Percentiles rank a stretch among this genome's conserved stretches.
phyloP scores from a whole-genome alignment of 805 yeast species.

The Isabelozyma pseudorhagii region DNA sequence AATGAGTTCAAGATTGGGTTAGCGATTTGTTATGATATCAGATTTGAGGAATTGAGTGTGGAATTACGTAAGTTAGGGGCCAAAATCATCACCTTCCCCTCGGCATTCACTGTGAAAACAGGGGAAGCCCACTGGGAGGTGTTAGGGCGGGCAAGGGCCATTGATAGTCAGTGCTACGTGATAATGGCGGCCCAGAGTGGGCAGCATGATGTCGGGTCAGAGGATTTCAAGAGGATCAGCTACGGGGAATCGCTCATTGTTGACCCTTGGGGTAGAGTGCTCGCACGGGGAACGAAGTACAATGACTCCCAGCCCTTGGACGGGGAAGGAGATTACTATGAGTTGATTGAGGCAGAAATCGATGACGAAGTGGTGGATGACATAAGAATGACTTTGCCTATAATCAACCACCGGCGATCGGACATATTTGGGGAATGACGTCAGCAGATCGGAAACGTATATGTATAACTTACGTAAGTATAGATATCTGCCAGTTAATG shows the following conservation, averaged over 20 bases:
- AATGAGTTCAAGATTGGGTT: constrained; percentile 50
- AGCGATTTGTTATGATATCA: constrained; percentile 80
- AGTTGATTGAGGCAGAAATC: constrained; percentile 60
- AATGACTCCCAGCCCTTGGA: constrained; percentile 20
- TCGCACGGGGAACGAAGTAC: constrained; percentile 47
- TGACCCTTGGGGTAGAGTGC: constrained; percentile 87
- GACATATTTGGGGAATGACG: constrained; percentile 42
- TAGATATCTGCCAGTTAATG: neutral
- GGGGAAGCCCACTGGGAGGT: constrained; percentile 90
- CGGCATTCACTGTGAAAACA: constrained; percentile 89
- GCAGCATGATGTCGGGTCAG: constrained; percentile 54
- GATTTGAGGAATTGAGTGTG: constrained; percentile 80
- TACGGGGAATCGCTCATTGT: constrained; percentile 85
- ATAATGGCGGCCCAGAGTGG: constrained; percentile 91
- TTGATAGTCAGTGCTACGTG: constrained; percentile 84
- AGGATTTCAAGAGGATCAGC: constrained; percentile 54
- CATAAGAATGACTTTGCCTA: constrained; percentile 70
- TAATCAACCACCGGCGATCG: constrained; percentile 68
- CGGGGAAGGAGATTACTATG: constrained; percentile 35
- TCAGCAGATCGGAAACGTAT: neutral
- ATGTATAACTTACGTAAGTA: neutral
- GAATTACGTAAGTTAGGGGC: constrained; percentile 69
- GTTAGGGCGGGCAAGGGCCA: constrained; percentile 78
- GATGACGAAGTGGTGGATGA: constrained; percentile 48
- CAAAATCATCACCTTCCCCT: constrained; percentile 74